A percentile compares a stretch with the other conserved stretches of the same genome.
Evolutionary conservation across 176 grass and related monocot genomes (phyloP).

Genomic region (Zoysia pacifica): DNA sequence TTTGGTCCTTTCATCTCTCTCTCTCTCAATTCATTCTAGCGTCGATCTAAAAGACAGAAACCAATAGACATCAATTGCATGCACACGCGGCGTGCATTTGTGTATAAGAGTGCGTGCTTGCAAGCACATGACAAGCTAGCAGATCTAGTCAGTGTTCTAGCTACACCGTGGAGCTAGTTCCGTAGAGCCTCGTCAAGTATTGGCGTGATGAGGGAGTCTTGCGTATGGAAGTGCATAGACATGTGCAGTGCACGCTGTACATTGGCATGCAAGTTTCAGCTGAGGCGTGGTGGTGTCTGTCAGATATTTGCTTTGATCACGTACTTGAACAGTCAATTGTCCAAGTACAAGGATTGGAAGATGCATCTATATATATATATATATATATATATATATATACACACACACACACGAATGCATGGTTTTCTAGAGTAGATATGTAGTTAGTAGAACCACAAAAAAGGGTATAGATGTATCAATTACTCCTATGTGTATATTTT

Average conservation of each 20-base stretch:
- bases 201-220: neutral
- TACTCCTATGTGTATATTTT: neutral
- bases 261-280: constrained; percentile 27
- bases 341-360: constrained; percentile 8
- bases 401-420: neutral
- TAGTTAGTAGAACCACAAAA: neutral
- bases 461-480: too few relatives aligned
- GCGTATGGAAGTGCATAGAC: constrained; percentile 38
- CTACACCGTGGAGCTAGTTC: constrained; percentile 29
- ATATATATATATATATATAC: too few relatives aligned
- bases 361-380: neutral
- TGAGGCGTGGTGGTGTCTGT: constrained; percentile 28
- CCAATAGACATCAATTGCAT: neutral
- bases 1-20: constrained; percentile 23
- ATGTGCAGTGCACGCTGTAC: constrained; percentile 42
- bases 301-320: constrained; percentile 42
- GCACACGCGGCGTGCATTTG: neutral
- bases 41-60: constrained; percentile 32
- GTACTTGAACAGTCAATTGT: constrained; percentile 38
- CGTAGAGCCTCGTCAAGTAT: constrained; percentile 24
- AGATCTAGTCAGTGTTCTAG: constrained; percentile 2
- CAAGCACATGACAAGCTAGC: constrained; percentile 42
- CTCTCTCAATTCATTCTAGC: constrained; percentile 40
- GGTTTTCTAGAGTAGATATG: neutral
- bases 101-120: neutral